These are phyloP conservation scores for Tuber aestivum DNA, from an alignment of 495 filamentous ascomycete genomes.

Conservation along the genomic window DNA sequence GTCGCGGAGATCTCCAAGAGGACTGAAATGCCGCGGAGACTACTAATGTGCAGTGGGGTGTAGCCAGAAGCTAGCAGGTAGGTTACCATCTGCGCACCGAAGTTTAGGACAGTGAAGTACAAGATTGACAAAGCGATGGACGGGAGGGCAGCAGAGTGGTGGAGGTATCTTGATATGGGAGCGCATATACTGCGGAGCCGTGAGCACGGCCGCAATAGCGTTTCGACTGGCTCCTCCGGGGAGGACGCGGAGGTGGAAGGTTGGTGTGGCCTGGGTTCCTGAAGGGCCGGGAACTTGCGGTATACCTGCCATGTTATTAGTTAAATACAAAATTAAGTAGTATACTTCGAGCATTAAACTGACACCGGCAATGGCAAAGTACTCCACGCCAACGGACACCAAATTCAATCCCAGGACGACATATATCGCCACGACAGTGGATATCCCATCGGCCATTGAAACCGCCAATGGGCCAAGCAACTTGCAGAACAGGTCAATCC, in stretches of 20 bases:
- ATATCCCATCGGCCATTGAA: constrained; percentile 39
- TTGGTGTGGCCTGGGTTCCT: constrained; percentile 24
- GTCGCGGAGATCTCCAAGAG: constrained; percentile 49
- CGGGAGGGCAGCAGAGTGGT: constrained; percentile 52
- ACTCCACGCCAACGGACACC: constrained; percentile 49
- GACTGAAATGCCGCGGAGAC: constrained; percentile 51
- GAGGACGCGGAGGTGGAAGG: constrained; percentile 38
- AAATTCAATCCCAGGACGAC: constrained; percentile 39
- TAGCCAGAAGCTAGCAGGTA: constrained; percentile 54
- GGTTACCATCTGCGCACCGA: constrained; percentile 55
- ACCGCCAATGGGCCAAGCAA: constrained; percentile 57
- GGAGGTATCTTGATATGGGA: constrained; percentile 48
- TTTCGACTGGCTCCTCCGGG: constrained; percentile 16
- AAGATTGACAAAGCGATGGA: constrained; percentile 53
- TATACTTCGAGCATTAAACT: neutral
- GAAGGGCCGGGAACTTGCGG: constrained; percentile 44
- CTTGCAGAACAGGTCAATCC: constrained; percentile 68
- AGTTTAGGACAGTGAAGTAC: constrained; percentile 57
- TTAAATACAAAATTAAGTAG: neutral
- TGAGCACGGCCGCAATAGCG: constrained; percentile 43
- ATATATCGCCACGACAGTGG: constrained; percentile 34
- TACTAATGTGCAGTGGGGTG: constrained; percentile 50
- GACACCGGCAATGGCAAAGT: constrained; percentile 45
- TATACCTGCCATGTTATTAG: constrained; percentile 41
- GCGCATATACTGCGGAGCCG: constrained; percentile 43